Percentiles rank a stretch among this genome's conserved stretches.
These are phyloP conservation scores for Gremmenia infestans DNA, from an alignment of 2,329 filamentous ascomycete genomes.

Conservation along the genomic window DNA sequence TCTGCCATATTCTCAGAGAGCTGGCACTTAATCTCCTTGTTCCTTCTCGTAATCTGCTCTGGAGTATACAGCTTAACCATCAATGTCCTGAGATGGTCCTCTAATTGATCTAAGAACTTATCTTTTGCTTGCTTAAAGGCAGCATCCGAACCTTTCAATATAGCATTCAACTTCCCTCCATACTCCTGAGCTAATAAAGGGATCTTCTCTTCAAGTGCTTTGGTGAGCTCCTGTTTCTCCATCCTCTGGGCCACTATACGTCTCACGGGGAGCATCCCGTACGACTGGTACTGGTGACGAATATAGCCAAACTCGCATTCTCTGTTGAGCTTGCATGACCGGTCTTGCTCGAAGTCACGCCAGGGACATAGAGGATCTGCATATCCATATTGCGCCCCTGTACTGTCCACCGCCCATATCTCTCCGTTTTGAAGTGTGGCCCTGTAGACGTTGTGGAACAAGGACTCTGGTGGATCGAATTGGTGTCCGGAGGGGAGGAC, in stretches of 20 bases:
- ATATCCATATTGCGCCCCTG: neutral
- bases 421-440: neutral
- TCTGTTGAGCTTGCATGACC: neutral
- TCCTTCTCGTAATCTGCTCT: neutral
- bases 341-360: neutral
- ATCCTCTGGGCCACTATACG: neutral
- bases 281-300: neutral
- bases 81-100: neutral
- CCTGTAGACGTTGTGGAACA: neutral
- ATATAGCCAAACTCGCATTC: neutral
- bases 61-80: neutral
- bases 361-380: neutral
- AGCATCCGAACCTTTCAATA: constrained; percentile 1
- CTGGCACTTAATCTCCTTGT: neutral
- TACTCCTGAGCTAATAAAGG: neutral
- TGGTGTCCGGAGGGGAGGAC: neutral
- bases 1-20: neutral
- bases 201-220: constrained; percentile 4
- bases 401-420: neutral
- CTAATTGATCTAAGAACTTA: neutral
- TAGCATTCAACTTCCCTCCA: constrained; percentile 2
- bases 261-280: neutral
- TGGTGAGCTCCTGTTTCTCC: neutral
- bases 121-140: constrained; percentile 1
- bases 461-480: neutral